Evolutionary conservation across 768 basidiomycete genomes (phyloP), one percentile per base, ranked within the genome.

Genomic region (Postia placenta): DNA sequence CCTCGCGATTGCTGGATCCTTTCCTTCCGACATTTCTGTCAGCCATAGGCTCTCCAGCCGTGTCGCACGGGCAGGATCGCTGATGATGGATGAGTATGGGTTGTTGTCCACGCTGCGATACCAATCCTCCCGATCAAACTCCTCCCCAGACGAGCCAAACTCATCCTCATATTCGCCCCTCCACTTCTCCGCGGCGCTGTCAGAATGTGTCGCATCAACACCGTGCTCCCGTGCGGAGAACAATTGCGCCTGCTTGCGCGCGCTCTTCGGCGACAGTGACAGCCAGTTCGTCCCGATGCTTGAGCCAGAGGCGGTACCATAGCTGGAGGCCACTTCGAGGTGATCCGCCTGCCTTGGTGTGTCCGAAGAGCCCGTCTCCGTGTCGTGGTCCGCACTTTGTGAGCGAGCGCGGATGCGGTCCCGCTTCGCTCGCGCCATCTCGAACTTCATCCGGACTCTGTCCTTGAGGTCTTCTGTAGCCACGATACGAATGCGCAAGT

Each of bases 11-110:
- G 71, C 61, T 43, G 80, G 74, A 42, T 89, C 85, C 64, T 87
- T 90, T 1, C 83, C 85, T 25, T 87, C 83, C 2, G 85, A 85
- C 82, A 97, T 96, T n/a, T 83, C 86, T n/a, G 81, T 75, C 47
- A 96, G 69, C 92, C 92, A 95, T 46, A 79, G 75, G 41, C 85
- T 75, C 66, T 95, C 84, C 50, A 83, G 65, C 17, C 85, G 78
- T 15, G 84, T 90, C 15, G 92, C 92, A 37, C 83, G 74, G 1
- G 81, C 85, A 19, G 93, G 93, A 65, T 92, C 87, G 49, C 76
- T 73, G 39, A 95, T 91, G 66, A 95, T 81, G 2, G 85, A 78
- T 4, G 82, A 72, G 44, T 62, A 65, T 22, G 67, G 69, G 11
- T 69, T 68, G 43, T 71, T 68, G 26, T 70, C 71, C 19, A 75